Conservation (phyloP, 2,329 filamentous ascomycete genomes). For the Apiospora marii region DNA sequence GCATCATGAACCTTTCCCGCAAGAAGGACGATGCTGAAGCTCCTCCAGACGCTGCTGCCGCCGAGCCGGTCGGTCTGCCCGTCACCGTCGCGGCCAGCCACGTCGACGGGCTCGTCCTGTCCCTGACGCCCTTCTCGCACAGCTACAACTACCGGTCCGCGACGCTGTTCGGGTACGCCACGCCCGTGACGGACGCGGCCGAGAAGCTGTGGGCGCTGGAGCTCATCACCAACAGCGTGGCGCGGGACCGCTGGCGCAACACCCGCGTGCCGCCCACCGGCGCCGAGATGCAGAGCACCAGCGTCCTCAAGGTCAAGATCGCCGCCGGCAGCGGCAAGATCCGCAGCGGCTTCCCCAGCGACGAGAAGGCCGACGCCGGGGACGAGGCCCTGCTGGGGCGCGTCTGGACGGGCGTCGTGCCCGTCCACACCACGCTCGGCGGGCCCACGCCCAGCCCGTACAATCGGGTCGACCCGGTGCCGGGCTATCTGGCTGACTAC, state of each 20-base stretch:
- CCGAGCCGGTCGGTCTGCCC: constrained; percentile 64
- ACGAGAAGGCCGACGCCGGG: constrained; percentile 57
- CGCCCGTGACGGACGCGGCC: constrained; percentile 67
- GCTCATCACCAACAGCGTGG: constrained; percentile 77
- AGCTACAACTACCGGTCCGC: constrained; percentile 89
- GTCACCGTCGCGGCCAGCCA: constrained; percentile 76
- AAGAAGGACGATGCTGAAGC: constrained; percentile 28
- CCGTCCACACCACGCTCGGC: constrained; percentile 70
- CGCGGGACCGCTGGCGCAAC: constrained; percentile 73
- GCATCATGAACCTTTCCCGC: constrained; percentile 74
- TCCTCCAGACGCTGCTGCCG: no score
- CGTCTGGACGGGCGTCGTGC: constrained; percentile 65
- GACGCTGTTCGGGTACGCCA: constrained; percentile 77
- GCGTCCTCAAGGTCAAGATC: constrained; percentile 74
- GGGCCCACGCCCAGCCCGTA: constrained; percentile 67
- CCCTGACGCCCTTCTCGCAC: constrained; percentile 81
- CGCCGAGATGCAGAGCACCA: constrained; percentile 78
- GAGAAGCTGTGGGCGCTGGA: constrained; percentile 84
- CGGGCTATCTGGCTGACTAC: constrained; percentile 64
- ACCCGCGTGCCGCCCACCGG: constrained; percentile 74
- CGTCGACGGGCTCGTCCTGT: constrained; percentile 81
- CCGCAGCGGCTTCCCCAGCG: constrained; percentile 68
- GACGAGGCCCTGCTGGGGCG: constrained; percentile 49
- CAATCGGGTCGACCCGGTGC: constrained; percentile 66
- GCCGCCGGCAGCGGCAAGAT: constrained; percentile 79